These are phyloP conservation scores for Ogataea saltuana DNA, from an alignment of 805 yeast genomes.

Conservation along the genomic window DNA sequence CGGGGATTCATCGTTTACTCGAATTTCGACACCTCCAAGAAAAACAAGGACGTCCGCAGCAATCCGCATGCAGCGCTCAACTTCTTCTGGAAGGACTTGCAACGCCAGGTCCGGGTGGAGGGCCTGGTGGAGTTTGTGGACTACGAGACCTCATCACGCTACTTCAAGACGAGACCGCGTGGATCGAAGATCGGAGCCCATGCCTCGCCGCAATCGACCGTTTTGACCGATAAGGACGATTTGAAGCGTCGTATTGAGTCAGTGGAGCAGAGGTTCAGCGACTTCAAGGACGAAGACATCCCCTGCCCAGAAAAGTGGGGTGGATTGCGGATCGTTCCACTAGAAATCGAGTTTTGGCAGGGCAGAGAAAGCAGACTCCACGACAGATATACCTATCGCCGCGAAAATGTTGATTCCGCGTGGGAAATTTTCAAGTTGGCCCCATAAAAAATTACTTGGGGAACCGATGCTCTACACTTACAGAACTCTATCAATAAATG, in stretches of 20 bases:
- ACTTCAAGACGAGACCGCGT: slow-evolving; percentile 85
- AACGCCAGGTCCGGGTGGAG: slow-evolving; percentile 92
- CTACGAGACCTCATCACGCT: slow-evolving; percentile 71
- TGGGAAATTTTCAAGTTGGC: slow-evolving; percentile 76
- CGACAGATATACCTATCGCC: slow-evolving; percentile 75
- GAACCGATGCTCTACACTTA: too few relatives aligned
- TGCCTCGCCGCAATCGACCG: slow-evolving; percentile 87
- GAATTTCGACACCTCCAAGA: slow-evolving; percentile 88
- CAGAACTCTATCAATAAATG: too few relatives aligned
- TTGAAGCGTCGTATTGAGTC: slow-evolving; percentile 54
- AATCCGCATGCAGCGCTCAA: slow-evolving; percentile 82
- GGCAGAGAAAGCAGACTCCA: slow-evolving; percentile 89
- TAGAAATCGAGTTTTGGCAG: slow-evolving; percentile 97
- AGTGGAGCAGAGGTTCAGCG: slow-evolving; percentile 59
- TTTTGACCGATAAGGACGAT: slow-evolving; percentile 55
- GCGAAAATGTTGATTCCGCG: slow-evolving; percentile 46
- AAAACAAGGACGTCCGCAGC: slow-evolving; percentile 64
- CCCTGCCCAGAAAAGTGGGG: slow-evolving; percentile 98
- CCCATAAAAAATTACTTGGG: too few relatives aligned
- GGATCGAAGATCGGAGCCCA: slow-evolving; percentile 96
- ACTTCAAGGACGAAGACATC: slow-evolving; percentile 54
- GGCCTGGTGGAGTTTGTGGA: slow-evolving; percentile 76
- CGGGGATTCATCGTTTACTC: slow-evolving; percentile 86
- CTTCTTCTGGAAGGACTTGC: slow-evolving; percentile 89
- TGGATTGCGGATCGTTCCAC: slow-evolving; percentile 83